Conservation (phyloP, 768 basidiomycete genomes). For the Asterophora parasitica region DNA sequence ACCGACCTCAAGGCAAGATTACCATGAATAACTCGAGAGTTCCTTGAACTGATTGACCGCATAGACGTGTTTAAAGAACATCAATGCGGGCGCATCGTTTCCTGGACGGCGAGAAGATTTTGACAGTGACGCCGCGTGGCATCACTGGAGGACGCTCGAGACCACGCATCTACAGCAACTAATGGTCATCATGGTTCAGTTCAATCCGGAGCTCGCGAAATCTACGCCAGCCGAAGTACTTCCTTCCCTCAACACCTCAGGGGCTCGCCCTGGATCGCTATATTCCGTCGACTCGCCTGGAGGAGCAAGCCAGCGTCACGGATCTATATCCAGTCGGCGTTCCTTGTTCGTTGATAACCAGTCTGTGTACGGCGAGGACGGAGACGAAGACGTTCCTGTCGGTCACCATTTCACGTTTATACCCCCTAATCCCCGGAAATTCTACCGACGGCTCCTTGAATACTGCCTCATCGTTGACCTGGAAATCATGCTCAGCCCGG, state of each 20-base stretch:
- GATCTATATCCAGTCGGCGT: conserved; percentile 64
- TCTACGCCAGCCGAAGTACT: conserved; percentile 57
- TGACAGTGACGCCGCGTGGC: conserved; percentile 74
- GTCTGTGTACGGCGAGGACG: conserved; percentile 39
- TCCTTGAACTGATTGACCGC: conserved; percentile 6
- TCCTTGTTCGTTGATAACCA: conserved; percentile 44
- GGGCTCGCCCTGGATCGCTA: conserved; percentile 52
- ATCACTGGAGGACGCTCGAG: conserved; percentile 78
- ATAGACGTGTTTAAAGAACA: conserved; percentile 87
- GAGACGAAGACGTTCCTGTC: conserved; percentile 65
- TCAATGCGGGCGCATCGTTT: conserved; percentile 77
- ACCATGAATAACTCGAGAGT: background rate
- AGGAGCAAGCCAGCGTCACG: conserved; percentile 39
- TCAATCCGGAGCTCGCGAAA: conserved; percentile 84
- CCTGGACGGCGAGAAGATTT: conserved; percentile 89
- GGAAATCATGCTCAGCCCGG: conserved; percentile 83
- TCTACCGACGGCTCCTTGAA: conserved; percentile 81
- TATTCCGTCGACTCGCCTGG: conserved; percentile 39
- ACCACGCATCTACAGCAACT: conserved; percentile 82
- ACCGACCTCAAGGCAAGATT: conserved; percentile 73
- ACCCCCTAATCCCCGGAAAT: conserved; percentile 81
- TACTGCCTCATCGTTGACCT: conserved; percentile 80
- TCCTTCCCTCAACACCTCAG: conserved; percentile 39
- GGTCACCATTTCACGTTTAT: conserved; percentile 86
- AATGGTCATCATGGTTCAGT: conserved; percentile 80